phyloP scores from a whole-genome alignment of 805 yeast genomes.

The Cephaloascus albidus region DNA sequence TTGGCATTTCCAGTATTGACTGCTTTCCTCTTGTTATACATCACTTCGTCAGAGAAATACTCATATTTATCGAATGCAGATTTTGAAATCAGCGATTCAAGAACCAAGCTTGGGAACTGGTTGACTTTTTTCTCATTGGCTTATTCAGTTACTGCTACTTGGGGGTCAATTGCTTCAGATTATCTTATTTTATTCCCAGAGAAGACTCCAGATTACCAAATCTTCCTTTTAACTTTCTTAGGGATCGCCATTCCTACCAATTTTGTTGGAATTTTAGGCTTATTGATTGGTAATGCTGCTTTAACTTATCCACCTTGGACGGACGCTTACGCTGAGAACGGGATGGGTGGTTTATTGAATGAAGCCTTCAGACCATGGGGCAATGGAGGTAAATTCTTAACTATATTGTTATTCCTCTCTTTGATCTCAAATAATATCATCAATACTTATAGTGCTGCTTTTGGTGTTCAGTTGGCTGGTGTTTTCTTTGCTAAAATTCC shows the following conservation, averaged over 20 bases:
- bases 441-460: constrained; percentile 75
- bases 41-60: constrained; percentile 45
- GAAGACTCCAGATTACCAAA: constrained; percentile 42
- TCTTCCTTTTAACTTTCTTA: constrained; percentile 54
- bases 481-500: constrained; percentile 50
- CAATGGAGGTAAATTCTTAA: constrained; percentile 67
- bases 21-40: constrained; percentile 60
- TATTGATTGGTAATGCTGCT: constrained; percentile 60
- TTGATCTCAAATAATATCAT: constrained; percentile 74
- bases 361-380: constrained; percentile 67
- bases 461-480: constrained; percentile 63
- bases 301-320: constrained; percentile 46
- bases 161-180: constrained; percentile 86
- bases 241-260: constrained; percentile 65
- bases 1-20: constrained; percentile 63
- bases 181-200: constrained; percentile 79
- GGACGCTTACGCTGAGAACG: constrained; percentile 42
- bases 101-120: constrained; percentile 56
- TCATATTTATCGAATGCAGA: constrained; percentile 22
- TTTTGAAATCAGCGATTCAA: constrained; percentile 16
- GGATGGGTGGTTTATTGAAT: constrained; percentile 70
- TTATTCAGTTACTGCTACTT: constrained; percentile 75
- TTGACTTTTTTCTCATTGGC: constrained; percentile 63
- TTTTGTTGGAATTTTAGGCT: constrained; percentile 68
- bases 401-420: constrained; percentile 61